Evolutionary conservation across 2,329 filamentous ascomycete species (phyloP).

Genomic region (Fragosphaeria purpurea): DNA sequence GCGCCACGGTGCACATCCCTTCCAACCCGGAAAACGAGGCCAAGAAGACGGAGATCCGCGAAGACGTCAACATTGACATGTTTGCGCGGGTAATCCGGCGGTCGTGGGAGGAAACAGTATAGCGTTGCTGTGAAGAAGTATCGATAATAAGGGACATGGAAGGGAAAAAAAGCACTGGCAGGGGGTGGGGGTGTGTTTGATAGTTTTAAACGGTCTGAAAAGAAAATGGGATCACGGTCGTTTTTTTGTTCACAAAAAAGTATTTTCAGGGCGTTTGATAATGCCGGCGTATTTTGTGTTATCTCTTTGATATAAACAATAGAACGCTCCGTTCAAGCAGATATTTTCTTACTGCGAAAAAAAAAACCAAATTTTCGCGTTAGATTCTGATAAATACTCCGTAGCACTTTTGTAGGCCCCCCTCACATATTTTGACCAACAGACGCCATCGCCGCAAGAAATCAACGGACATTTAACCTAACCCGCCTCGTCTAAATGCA

Average conservation of each 20-base stretch:
- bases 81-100: conserved; percentile 71
- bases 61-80: conserved; percentile 88
- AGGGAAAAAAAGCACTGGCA: neutral
- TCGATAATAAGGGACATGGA: too few relatives aligned
- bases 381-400: too few relatives aligned
- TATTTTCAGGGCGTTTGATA: neutral
- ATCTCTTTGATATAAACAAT: neutral
- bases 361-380: neutral
- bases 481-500: neutral
- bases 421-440: too few relatives aligned
- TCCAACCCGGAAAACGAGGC: conserved; percentile 96
- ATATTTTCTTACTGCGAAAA: neutral
- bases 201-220: neutral
- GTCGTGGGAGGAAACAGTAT: conserved; percentile 71
- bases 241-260: neutral
- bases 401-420: too few relatives aligned
- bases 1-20: conserved; percentile 59
- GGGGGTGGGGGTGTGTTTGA: too few relatives aligned
- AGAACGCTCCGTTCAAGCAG: too few relatives aligned
- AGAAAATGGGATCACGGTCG: conserved; percentile 1
- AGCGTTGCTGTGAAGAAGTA: conserved; percentile 19
- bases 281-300: conserved; percentile 3
- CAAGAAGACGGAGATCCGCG: conserved; percentile 86
- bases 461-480: too few relatives aligned
- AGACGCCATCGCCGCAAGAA: too few relatives aligned